Base-by-base conservation (phyloP, 768 basidiomycete genomes). In the Serendipita indica region DNA sequence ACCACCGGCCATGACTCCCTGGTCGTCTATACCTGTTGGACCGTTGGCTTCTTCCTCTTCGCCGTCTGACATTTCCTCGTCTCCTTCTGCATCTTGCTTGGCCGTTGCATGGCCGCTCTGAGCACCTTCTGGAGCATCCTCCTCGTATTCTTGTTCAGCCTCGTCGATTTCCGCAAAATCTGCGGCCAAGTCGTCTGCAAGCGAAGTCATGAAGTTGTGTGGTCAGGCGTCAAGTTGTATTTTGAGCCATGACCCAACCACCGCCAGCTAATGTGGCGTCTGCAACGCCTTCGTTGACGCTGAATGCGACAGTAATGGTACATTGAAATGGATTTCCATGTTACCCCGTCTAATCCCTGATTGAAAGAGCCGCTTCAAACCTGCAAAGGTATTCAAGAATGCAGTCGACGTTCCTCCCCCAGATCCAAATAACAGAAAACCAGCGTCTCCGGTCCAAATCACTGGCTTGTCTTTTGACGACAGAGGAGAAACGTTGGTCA, bases 401-500 rank as follows among this genome's bases (percentile, higher is more conserved):
- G 81, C 86, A 34, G 79, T 90, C 45, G 87, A 91, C 62, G 72
- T 78, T 7, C 71, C 72, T 16, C 73, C 79, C 54, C 72, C 76
- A 1, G 74, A 78, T 49, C 62, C 57, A 33, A 72, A 77, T 6
- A 68, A 76, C 33, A 73, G 76, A 27, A 68, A 69, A 62, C 66
- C 64, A 22, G 58, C 71, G n/a, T 77, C 75, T 2, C 80, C 80
- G 45, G 74, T 79, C 61, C 86, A 89, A 66, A 87, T 93, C 58
- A 94, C 90, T 1, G 87, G 89, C 13, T 80, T 97, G 57, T 77
- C 79, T 33, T 98, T 97, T 67, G 94, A 98, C 67, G 89, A 94
- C 68, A 75, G 80, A 67, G 96, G 96, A 1, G 89, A 92, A 64
- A 78, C 79, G 60, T 70, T 94, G 41, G 75, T 98, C 54, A 94